A percentile compares a stretch with the other conserved stretches of the same genome.
Evolutionary conservation across 176 grass and related monocot species (phyloP).

Genomic region (Dendrocalamus sinicus): DNA sequence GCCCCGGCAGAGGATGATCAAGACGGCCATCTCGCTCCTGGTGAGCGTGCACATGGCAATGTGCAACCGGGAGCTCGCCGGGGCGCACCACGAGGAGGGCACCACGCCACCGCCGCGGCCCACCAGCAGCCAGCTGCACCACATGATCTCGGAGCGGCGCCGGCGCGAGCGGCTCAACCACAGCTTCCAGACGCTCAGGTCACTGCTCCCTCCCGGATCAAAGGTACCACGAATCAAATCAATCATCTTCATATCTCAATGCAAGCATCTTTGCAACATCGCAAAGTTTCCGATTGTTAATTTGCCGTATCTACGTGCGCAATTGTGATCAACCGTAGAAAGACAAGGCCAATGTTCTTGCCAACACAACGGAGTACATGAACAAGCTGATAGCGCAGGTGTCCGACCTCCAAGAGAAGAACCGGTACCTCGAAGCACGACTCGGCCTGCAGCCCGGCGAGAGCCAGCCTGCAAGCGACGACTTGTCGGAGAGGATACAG

Average conservation of each 20-base stretch:
- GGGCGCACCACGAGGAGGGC: neutral
- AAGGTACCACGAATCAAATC: slow-evolving; percentile 49
- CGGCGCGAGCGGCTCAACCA: slow-evolving; percentile 80
- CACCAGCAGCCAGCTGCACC: slow-evolving; percentile 66
- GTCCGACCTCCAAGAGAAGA: slow-evolving; percentile 53
- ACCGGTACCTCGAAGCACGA: slow-evolving; percentile 57
- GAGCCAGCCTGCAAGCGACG: neutral
- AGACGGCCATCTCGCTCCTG: slow-evolving; percentile 51
- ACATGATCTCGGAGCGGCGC: slow-evolving; percentile 75
- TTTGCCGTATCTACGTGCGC: neutral
- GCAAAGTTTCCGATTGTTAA: neutral
- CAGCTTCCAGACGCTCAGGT: slow-evolving; percentile 63
- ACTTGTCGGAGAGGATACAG: slow-evolving; percentile 37
- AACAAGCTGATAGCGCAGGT: slow-evolving; percentile 52
- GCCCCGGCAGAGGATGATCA: slow-evolving; percentile 67
- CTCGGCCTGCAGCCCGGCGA: slow-evolving; percentile 11
- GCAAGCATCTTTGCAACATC: neutral
- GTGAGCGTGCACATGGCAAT: slow-evolving; percentile 24
- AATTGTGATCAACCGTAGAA: slow-evolving; percentile 44
- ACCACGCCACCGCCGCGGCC: neutral
- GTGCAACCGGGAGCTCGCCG: slow-evolving; percentile 18
- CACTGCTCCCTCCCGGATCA: slow-evolving; percentile 58
- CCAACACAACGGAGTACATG: slow-evolving; percentile 68
- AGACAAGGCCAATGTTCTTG: slow-evolving; percentile 72
- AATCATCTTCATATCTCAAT: neutral